Evolutionary conservation across 2,329 filamentous ascomycete genomes (phyloP).

Genomic region (Talaromyces sp.): DNA sequence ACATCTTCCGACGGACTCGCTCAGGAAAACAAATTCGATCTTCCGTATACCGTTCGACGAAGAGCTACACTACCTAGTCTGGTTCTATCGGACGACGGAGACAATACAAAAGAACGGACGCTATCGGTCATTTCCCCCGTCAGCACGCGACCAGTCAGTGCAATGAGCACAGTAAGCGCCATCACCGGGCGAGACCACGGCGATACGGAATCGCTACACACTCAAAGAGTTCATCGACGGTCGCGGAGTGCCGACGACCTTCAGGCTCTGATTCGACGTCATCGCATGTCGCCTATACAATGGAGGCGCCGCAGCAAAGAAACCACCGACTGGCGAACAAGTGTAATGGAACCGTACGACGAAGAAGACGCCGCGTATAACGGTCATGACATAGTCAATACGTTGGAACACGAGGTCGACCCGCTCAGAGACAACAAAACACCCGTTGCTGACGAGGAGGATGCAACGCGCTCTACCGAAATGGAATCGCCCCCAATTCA

Average conservation of each 20-base stretch:
- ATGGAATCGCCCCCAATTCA: conserved; percentile 24
- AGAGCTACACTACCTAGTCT: conserved; percentile 41
- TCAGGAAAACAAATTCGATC: conserved; percentile 11
- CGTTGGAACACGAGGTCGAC: background rate
- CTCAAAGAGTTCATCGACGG: conserved; percentile 32
- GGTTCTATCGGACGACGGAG: conserved; percentile 35
- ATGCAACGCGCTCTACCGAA: conserved; percentile 13
- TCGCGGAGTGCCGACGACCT: conserved; percentile 41
- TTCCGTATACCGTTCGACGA: conserved; percentile 22
- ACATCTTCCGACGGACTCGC: conserved; percentile 7
- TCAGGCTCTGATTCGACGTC: conserved; percentile 26
- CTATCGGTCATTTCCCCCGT: conserved; percentile 12
- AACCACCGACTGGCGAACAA: conserved; percentile 31
- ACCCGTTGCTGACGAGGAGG: conserved; percentile 6
- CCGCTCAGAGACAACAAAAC: background rate
- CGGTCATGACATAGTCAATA: conserved; percentile 4
- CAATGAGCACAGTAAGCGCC: conserved; percentile 7
- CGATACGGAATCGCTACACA: conserved; percentile 4
- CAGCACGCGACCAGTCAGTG: conserved; percentile 10
- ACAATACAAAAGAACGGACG: conserved; percentile 18
- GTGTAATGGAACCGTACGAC: conserved; percentile 23
- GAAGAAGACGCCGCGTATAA: conserved; percentile 9
- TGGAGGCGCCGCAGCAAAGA: conserved; percentile 38
- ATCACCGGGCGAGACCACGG: conserved; percentile 11
- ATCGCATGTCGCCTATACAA: conserved; percentile 34